A percentile compares a stretch with the other conserved stretches of the same genome.
phyloP scores from a whole-genome alignment of 2,329 filamentous ascomycete genomes.

The Aspergillus ibericus region DNA sequence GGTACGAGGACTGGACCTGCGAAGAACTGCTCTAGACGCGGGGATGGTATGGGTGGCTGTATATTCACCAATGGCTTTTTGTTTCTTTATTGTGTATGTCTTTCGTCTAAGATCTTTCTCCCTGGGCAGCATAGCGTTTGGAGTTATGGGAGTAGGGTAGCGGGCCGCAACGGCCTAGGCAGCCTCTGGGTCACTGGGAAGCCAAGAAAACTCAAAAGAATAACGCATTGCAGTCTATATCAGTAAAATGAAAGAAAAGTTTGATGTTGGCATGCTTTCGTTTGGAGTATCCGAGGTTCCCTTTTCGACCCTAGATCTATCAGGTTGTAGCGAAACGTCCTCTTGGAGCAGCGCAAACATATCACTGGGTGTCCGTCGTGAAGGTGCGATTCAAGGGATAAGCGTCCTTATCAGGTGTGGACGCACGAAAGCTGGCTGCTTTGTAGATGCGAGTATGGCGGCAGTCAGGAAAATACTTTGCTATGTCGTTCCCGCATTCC shows the following conservation, averaged over 20 bases:
- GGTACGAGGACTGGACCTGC: constrained; percentile 99
- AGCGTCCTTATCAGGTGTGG: neutral
- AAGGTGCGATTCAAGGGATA: neutral
- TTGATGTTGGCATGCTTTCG: constrained; percentile 9
- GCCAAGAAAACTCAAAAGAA: constrained; percentile 14
- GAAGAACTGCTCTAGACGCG: constrained; percentile 73
- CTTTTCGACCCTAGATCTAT: neutral
- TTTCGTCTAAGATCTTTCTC: constrained; percentile 17
- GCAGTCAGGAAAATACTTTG: neutral
- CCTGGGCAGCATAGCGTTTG: constrained; percentile 42
- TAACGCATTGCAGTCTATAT: constrained; percentile 15
- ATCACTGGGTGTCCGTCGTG: neutral
- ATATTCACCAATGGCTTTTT: constrained; percentile 21
- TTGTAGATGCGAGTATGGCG: neutral
- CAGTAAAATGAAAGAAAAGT: constrained; percentile 16
- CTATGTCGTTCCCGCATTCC: neutral
- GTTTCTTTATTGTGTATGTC: constrained; percentile 25
- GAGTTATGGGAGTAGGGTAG: constrained; percentile 37
- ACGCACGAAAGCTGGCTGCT: neutral
- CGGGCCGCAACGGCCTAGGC: constrained; percentile 13
- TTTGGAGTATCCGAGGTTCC: neutral
- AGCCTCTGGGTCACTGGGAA: constrained; percentile 16
- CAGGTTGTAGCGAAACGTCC: neutral
- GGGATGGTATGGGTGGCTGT: constrained; percentile 15
- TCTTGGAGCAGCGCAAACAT: neutral